These are phyloP conservation scores for Nicotiana noctiflora DNA, from an alignment of 257 asterid genomes.

Conservation along the genomic window DNA sequence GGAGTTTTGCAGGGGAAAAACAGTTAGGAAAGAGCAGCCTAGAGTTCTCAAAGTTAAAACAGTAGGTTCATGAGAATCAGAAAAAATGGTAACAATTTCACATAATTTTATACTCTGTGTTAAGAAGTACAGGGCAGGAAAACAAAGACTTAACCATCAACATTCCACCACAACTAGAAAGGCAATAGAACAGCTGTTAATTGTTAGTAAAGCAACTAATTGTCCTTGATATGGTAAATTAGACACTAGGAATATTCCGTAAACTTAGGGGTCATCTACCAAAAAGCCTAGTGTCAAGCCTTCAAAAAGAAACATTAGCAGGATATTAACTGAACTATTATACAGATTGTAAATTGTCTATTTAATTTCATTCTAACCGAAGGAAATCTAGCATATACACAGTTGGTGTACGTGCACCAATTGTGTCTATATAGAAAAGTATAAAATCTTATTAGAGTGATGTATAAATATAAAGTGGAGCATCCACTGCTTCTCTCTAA, in stretches of 20 bases:
- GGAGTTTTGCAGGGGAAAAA: slow-evolving; percentile 10
- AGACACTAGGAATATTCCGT: background rate
- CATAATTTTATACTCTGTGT: background rate
- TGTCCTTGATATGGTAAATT: background rate
- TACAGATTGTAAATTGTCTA: background rate
- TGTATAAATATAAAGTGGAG: background rate
- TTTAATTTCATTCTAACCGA: background rate
- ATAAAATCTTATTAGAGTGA: background rate
- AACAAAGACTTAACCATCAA: background rate
- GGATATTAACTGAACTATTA: background rate
- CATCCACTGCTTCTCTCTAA: background rate
- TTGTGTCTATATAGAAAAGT: background rate
- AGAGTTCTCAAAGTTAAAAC: background rate
- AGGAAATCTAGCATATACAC: background rate
- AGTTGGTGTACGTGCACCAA: background rate
- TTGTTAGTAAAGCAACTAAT: background rate
- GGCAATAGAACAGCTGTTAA: background rate
- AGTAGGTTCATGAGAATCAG: background rate
- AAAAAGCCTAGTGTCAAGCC: background rate
- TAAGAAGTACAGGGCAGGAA: background rate
- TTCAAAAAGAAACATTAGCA: background rate
- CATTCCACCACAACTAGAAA: background rate
- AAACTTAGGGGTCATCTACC: background rate
- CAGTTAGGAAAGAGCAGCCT: background rate
- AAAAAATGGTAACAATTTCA: background rate